Evolutionary conservation across 179 eudicot species (phyloP).

Genomic region (Corrigiola litoralis): DNA sequence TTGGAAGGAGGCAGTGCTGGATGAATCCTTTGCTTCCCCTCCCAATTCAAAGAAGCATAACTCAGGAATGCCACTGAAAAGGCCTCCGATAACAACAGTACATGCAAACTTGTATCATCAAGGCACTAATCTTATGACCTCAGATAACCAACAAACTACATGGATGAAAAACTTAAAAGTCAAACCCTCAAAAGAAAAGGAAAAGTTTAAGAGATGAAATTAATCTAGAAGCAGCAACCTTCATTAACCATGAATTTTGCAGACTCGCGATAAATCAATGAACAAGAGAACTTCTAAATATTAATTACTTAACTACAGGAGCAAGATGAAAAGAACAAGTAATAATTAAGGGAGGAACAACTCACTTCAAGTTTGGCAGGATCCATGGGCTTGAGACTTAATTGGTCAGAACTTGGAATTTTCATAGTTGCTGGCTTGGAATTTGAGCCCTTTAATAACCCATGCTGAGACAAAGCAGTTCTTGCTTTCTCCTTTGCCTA

Average conservation of each 20-base stretch:
- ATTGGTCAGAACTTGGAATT: conserved; percentile 68
- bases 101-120: too few species aligned
- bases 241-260: background rate
- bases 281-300: background rate
- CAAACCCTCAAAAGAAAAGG: background rate
- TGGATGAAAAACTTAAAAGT: background rate
- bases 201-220: background rate
- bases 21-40: too few species aligned
- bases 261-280: background rate
- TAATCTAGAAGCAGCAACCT: background rate
- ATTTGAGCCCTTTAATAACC: conserved; percentile 55
- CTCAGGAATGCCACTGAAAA: too few species aligned
- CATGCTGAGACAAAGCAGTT: conserved; percentile 55
- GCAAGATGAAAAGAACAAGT: background rate
- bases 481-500: conserved; percentile 78
- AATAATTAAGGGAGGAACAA: background rate
- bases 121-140: too few species aligned
- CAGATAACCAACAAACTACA: background rate
- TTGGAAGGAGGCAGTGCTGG: too few species aligned
- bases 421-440: conserved; percentile 46
- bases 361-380: conserved; percentile 79
- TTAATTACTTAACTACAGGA: background rate
- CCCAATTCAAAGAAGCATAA: too few species aligned
- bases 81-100: too few species aligned
- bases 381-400: conserved; percentile 70